These are phyloP conservation scores for Linum trigynum DNA, from an alignment of 345 rosid genomes.

Conservation along the genomic window DNA sequence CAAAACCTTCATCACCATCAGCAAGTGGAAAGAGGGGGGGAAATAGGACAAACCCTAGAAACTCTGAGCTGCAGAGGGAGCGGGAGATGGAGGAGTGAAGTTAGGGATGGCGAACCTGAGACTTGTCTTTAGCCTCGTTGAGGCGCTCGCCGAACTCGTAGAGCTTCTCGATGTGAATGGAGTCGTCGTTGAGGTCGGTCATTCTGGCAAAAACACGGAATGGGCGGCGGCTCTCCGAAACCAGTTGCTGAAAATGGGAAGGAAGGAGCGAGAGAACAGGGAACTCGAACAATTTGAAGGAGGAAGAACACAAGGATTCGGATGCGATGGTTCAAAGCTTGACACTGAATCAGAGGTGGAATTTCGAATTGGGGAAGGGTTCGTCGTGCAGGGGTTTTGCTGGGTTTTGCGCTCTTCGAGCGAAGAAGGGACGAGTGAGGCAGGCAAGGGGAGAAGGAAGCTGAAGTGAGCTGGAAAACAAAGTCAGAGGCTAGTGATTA, in stretches of 20 bases:
- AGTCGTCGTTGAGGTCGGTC: conserved; percentile 62
- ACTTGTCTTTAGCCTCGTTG: conserved; percentile 89
- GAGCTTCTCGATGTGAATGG: conserved; percentile 80
- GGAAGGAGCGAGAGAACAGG: too few relatives aligned
- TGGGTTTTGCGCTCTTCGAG: too few relatives aligned
- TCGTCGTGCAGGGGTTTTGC: too few relatives aligned
- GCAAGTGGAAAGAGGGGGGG: neutral
- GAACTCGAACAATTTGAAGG: neutral
- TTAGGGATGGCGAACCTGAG: conserved; percentile 41
- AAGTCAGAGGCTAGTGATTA: too few relatives aligned
- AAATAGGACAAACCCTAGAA: conserved; percentile 20
- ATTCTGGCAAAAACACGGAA: conserved; percentile 14
- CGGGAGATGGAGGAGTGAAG: neutral
- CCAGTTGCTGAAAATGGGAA: neutral
- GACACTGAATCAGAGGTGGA: neutral
- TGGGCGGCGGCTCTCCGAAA: neutral
- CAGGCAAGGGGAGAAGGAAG: too few relatives aligned
- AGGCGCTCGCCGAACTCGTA: conserved; percentile 96
- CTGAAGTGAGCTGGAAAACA: too few relatives aligned
- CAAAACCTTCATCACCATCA: neutral
- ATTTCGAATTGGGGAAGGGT: too few relatives aligned
- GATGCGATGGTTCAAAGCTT: neutral
- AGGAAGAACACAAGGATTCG: neutral
- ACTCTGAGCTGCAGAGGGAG: neutral
- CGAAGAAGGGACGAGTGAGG: too few relatives aligned